Evolutionary conservation across 495 filamentous ascomycete species (phyloP), one percentile per base, ranked within the genome.

Genomic region (Halenospora varia): DNA sequence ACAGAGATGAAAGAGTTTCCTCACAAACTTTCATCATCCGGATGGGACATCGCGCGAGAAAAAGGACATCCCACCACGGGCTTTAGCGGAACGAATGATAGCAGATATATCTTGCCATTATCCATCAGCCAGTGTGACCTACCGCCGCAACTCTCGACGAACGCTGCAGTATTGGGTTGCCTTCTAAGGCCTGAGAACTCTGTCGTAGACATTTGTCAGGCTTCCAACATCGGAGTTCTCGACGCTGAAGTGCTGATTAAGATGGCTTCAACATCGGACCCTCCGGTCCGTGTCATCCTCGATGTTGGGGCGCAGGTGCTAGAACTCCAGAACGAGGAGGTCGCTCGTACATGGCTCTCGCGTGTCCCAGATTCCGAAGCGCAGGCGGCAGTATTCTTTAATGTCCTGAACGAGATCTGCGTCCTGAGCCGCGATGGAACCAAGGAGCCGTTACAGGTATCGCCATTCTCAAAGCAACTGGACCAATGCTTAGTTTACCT

Each of bases 51-150:
- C 40, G 80, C 62, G 1, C 71, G 75, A 55, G 52, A 55, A 2
- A 82, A 77, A 59, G 47, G 17, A 0, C 69, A 82, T 25, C 74
- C 77, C 0, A 82, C 81, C 0, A 85, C 81, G 0, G 86, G 87
- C 0, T 90, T 91, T 57, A 89, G 85, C 66, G 87, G 88, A 2
- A 92, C 88, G 0, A 89, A 87, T 40, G 86, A 92, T 62, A 82
- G 77, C 18, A 73, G 76, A 45, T 61, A 72, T 25, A 66, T 83
- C 1, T 71, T 89, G 0, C 85, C 87, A 0, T 65, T 87, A 0
- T 67, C 68, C 15, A 70, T 90, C 0, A 57, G 62, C 2, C 81
- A 88, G 19, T 63, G 77, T 0, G 83, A 90, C 60, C 75, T 85
- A 0, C 70, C 71, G 0, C 69, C 66, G 24, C 83, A 86, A 44